phyloP scores from a whole-genome alignment of 1,284 basidiomycete species.

The Amylostereum areolatum region DNA sequence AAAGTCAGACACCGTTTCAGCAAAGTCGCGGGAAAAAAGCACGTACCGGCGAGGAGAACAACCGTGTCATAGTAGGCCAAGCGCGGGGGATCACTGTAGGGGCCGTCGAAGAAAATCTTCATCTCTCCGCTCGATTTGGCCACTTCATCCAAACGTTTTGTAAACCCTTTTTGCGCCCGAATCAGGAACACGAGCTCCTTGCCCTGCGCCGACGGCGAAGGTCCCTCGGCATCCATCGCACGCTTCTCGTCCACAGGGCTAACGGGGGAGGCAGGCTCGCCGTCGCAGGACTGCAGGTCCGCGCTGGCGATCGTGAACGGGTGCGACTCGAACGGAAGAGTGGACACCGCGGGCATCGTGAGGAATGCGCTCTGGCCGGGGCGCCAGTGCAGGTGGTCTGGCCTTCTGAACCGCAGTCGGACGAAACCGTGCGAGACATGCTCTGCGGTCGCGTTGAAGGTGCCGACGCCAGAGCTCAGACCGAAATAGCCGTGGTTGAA shows the following conservation, averaged over 20 bases:
- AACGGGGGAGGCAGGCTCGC: constrained; percentile 1
- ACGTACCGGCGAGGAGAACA: constrained; percentile 32
- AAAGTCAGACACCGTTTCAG: not conserved
- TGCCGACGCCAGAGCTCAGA: constrained; percentile 16
- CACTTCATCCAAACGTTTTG: constrained; percentile 23
- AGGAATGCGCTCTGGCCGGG: constrained; percentile 50
- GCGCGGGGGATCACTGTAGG: constrained; percentile 31
- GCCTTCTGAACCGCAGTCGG: constrained; percentile 39
- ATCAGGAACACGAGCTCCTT: constrained; percentile 45
- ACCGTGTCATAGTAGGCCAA: constrained; percentile 24
- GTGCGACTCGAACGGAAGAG: constrained; percentile 41
- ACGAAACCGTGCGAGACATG: constrained; percentile 44
- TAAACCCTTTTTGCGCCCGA: constrained; percentile 40
- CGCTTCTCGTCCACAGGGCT: constrained; percentile 7
- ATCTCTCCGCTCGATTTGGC: constrained; percentile 19
- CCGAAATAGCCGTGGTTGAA: constrained; percentile 44
- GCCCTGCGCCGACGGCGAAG: constrained; percentile 14
- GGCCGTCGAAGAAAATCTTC: constrained; percentile 36
- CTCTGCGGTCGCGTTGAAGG: constrained; percentile 36
- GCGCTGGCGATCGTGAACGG: constrained; percentile 47
- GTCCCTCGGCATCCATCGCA: not conserved
- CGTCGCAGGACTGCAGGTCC: not conserved
- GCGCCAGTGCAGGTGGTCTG: constrained; percentile 33
- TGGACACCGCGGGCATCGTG: constrained; percentile 36
- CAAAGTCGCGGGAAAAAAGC: not conserved